These are phyloP conservation scores for Lodderomyces orthopsilosis DNA, from an alignment of 1,139 yeast genomes.

Conservation along the genomic window DNA sequence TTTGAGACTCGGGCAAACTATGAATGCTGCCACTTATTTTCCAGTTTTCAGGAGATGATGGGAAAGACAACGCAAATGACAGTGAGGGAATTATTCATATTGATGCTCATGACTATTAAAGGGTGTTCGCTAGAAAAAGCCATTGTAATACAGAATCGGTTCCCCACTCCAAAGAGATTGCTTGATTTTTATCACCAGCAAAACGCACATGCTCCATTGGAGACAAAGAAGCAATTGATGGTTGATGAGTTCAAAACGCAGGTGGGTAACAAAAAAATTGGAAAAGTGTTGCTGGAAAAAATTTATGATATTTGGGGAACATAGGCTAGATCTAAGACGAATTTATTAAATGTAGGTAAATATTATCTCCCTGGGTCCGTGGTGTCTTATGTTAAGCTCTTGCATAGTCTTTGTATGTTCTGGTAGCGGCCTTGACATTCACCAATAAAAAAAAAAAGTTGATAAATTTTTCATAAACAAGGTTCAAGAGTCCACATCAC, in stretches of 20 bases:
- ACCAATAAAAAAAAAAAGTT: slow-evolving; percentile 5
- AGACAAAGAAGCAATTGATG: slow-evolving; percentile 42
- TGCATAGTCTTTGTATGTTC: too few relatives aligned
- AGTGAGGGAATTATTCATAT: slow-evolving; percentile 70
- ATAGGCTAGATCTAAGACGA: too few relatives aligned
- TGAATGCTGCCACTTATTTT: slow-evolving; percentile 63
- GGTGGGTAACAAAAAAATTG: slow-evolving; percentile 60
- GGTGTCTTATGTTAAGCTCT: too few relatives aligned
- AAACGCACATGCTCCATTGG: slow-evolving; percentile 17
- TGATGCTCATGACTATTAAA: slow-evolving; percentile 72
- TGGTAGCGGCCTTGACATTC: too few relatives aligned
- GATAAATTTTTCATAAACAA: slow-evolving; percentile 5
- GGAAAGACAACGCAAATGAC: slow-evolving; percentile 71
- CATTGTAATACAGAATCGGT: slow-evolving; percentile 62
- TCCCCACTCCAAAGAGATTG: slow-evolving; percentile 60
- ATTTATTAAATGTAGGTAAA: too few relatives aligned
- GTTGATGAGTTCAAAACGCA: slow-evolving; percentile 45
- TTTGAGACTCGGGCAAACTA: slow-evolving; percentile 32
- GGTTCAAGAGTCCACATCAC: not conserved
- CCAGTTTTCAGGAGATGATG: slow-evolving; percentile 65
- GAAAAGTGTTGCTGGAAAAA: slow-evolving; percentile 57
- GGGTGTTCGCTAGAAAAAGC: slow-evolving; percentile 91
- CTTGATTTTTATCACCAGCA: slow-evolving; percentile 31
- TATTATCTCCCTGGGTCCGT: too few relatives aligned
- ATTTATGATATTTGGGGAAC: slow-evolving; percentile 63